Conservation (phyloP, 768 basidiomycete genomes). For the Podaxis pistillaris region DNA sequence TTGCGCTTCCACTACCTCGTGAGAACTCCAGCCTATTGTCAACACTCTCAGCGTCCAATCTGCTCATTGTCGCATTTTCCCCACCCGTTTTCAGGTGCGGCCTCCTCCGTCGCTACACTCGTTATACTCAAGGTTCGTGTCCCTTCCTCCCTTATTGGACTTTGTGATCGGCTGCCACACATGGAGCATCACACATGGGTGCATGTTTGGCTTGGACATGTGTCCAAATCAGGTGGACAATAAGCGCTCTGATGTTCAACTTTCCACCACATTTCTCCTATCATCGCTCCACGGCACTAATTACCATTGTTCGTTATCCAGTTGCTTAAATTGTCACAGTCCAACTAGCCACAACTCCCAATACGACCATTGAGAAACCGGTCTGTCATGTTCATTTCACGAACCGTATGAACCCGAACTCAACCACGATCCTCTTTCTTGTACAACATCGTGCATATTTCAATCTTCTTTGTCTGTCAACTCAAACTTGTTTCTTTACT, state of each 20-base stretch:
- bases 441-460: background rate
- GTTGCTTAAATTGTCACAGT: slow-evolving; percentile 24
- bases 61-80: slow-evolving; percentile 14
- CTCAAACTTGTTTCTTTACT: slow-evolving; percentile 18
- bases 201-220: slow-evolving; percentile 13
- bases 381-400: slow-evolving; percentile 24
- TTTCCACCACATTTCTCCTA: slow-evolving; percentile 22
- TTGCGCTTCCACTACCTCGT: slow-evolving; percentile 13
- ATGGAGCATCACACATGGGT: slow-evolving; percentile 12
- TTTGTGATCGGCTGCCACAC: slow-evolving; percentile 9
- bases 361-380: slow-evolving; percentile 26
- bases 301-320: slow-evolving; percentile 31
- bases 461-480: background rate
- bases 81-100: slow-evolving; percentile 49
- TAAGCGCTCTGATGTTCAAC: slow-evolving; percentile 25
- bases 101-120: slow-evolving; percentile 69
- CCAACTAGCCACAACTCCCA: slow-evolving; percentile 24
- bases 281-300: slow-evolving; percentile 18
- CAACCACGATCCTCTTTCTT: background rate
- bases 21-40: slow-evolving; percentile 14
- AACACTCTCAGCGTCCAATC: slow-evolving; percentile 11
- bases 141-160: slow-evolving; percentile 9
- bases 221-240: slow-evolving; percentile 33
- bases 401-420: background rate
- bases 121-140: slow-evolving; percentile 51